Evolutionary conservation across 495 filamentous ascomycete genomes (phyloP).

Genomic region (Cercophora scortea): DNA sequence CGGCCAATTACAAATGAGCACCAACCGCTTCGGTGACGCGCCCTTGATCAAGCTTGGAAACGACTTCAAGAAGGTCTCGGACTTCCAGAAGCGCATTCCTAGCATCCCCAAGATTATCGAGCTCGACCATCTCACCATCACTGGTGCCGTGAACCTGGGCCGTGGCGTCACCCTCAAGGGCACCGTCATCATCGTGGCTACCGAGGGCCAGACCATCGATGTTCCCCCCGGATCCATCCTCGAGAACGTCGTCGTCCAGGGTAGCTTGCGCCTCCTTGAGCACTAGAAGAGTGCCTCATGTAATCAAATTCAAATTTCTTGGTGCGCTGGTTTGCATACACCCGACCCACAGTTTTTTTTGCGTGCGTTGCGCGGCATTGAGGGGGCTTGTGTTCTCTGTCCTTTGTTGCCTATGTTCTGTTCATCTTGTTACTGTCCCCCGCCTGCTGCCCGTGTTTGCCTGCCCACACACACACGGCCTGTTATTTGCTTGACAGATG

Average conservation of each 20-base stretch:
- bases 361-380: background rate
- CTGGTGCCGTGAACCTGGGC: slow-evolving; percentile 91
- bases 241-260: slow-evolving; percentile 99
- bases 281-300: slow-evolving; percentile 47
- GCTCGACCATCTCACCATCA: slow-evolving; percentile 96
- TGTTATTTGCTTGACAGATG: too few species aligned
- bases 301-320: background rate
- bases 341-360: background rate
- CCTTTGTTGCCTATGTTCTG: too few species aligned
- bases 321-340: background rate
- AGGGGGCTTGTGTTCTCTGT: too few species aligned
- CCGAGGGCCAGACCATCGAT: slow-evolving; percentile 96
- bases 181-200: slow-evolving; percentile 99
- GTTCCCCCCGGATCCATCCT: slow-evolving; percentile 92
- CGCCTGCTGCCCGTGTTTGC: too few species aligned
- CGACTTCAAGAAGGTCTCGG: slow-evolving; percentile 99
- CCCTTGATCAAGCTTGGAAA: slow-evolving; percentile 97
- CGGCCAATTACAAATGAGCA: slow-evolving; percentile 93
- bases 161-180: slow-evolving; percentile 94
- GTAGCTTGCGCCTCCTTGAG: slow-evolving; percentile 89
- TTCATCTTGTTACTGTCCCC: too few species aligned
- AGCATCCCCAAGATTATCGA: slow-evolving; percentile 97
- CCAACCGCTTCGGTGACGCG: slow-evolving; percentile 93
- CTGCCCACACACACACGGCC: too few species aligned
- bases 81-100: slow-evolving; percentile 96